Conservation (phyloP, 2,329 filamentous ascomycete genomes). For the Mariannaea elegans region DNA sequence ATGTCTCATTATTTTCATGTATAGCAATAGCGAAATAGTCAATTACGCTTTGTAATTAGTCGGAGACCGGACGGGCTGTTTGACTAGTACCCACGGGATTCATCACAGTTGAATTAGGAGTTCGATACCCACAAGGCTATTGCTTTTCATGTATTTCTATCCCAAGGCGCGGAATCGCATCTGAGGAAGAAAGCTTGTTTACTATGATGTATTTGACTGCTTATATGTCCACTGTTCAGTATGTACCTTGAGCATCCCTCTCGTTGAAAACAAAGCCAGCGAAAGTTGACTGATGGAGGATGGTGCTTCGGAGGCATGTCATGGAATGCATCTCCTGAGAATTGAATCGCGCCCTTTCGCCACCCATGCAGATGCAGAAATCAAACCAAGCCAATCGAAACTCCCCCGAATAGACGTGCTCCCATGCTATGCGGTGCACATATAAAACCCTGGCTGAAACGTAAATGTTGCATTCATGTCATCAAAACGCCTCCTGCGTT, state of each 20-base stretch:
- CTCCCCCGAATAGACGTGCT: conserved; percentile 16
- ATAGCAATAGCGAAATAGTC: conserved; percentile 17
- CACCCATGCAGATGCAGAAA: conserved; percentile 13
- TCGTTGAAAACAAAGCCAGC: no score
- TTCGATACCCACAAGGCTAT: conserved; percentile 21
- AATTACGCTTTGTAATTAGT: conserved; percentile 23
- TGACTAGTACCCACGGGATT: conserved; percentile 11
- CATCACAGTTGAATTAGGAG: conserved; percentile 19
- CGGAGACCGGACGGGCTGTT: conserved; percentile 14
- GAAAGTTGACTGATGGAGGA: neutral
- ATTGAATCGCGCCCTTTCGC: conserved; percentile 8
- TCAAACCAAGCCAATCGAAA: conserved; percentile 11
- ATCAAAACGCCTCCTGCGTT: conserved; percentile 28
- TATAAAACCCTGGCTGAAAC: conserved; percentile 19
- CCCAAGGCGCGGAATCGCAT: neutral
- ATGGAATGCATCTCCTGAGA: neutral
- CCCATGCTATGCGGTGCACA: conserved; percentile 4
- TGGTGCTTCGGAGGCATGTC: neutral
- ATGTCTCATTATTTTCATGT: conserved; percentile 23
- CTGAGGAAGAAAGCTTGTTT: neutral
- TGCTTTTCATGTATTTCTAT: conserved; percentile 11
- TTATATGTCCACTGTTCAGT: no score
- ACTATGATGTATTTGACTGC: neutral
- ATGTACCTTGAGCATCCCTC: no score
- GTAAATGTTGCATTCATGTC: conserved; percentile 26